Percentiles rank a stretch among this genome's conserved stretches.
Evolutionary conservation across 2,329 filamentous ascomycete genomes (phyloP).

Genomic region (Thelonectria discophora): DNA sequence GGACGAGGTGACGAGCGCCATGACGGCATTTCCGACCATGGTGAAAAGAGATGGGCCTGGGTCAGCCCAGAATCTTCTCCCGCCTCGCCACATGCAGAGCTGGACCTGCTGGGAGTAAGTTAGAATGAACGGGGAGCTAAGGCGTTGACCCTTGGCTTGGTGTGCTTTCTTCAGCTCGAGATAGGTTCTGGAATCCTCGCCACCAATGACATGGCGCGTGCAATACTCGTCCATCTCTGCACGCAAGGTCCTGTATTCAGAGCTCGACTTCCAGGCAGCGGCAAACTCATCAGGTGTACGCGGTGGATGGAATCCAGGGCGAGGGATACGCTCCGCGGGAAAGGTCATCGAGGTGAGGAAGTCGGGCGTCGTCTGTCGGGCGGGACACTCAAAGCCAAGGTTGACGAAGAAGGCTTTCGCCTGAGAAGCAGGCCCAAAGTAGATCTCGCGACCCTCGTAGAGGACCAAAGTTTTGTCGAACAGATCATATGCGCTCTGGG

Average conservation of each 20-base stretch:
- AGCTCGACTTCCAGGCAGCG: conserved; percentile 43
- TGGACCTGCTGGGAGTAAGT: conserved; percentile 56
- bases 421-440: conserved; percentile 64
- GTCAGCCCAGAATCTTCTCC: conserved; percentile 48
- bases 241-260: conserved; percentile 9
- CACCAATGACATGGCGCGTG: conserved; percentile 35
- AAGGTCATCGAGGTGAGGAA: conserved; percentile 66
- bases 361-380: conserved; percentile 69
- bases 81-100: conserved; percentile 52
- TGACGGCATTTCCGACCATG: conserved; percentile 29
- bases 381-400: conserved; percentile 68
- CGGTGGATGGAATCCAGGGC: conserved; percentile 43
- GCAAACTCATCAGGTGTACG: conserved; percentile 49
- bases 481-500: conserved; percentile 63
- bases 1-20: conserved; percentile 56
- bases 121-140: conserved; percentile 58
- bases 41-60: conserved; percentile 11
- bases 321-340: conserved; percentile 44
- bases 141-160: conserved; percentile 48
- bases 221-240: conserved; percentile 45
- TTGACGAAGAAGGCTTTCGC: conserved; percentile 68
- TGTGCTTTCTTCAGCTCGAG: conserved; percentile 28
- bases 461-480: conserved; percentile 74
- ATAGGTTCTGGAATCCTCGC: conserved; percentile 27
- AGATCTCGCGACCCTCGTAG: conserved; percentile 73